A percentile compares a stretch with the other conserved stretches of the same genome.
Conservation (phyloP, 2,329 filamentous ascomycete genomes). For the Ophiosphaerella korrae region DNA sequence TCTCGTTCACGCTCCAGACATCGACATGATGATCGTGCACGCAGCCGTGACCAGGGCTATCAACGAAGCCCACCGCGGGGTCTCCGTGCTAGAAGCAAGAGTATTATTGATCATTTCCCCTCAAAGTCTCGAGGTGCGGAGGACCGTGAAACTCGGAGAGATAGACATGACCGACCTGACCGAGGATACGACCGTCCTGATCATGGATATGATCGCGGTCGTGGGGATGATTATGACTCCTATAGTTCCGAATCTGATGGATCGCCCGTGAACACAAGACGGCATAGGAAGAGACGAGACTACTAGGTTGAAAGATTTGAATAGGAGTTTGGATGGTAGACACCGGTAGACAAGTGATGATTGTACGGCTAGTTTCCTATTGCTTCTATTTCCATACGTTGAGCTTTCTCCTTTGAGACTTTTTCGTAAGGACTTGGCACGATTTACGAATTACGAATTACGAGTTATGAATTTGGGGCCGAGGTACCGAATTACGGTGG, state of each 20-base stretch:
- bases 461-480: too few relatives aligned
- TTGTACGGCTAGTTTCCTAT: background rate
- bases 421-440: too few relatives aligned
- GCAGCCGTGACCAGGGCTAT: slow-evolving; percentile 11
- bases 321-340: too few relatives aligned
- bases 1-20: slow-evolving; percentile 24
- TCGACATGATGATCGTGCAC: slow-evolving; percentile 14
- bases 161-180: slow-evolving; percentile 15
- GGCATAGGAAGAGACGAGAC: slow-evolving; percentile 14
- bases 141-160: slow-evolving; percentile 10
- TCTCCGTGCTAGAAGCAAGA: slow-evolving; percentile 33
- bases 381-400: background rate
- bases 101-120: slow-evolving; percentile 30
- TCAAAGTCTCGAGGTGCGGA: slow-evolving; percentile 28
- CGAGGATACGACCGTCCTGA: slow-evolving; percentile 25
- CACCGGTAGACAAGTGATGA: background rate
- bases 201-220: slow-evolving; percentile 22
- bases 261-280: slow-evolving; percentile 17
- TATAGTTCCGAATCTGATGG: slow-evolving; percentile 20
- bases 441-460: too few relatives aligned
- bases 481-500: too few relatives aligned
- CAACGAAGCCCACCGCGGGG: slow-evolving; percentile 13
- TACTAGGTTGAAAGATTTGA: slow-evolving; percentile 2
- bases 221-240: slow-evolving; percentile 19
- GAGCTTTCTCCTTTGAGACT: too few relatives aligned